Base-by-base conservation (phyloP, 2,329 filamentous ascomycete species). In the Phoma herbarum region DNA sequence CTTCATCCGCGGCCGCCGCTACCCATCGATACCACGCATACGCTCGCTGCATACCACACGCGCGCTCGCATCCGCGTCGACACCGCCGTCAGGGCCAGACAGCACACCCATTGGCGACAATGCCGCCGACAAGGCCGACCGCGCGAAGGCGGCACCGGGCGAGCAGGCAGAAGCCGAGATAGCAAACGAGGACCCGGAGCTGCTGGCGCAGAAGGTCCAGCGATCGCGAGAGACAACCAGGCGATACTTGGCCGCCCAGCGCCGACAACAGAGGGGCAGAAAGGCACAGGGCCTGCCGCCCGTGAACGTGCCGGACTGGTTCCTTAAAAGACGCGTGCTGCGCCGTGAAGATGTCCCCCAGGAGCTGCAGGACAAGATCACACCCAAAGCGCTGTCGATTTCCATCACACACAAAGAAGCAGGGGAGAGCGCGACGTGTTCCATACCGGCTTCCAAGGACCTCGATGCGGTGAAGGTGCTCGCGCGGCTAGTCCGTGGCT, bases 281-380 rank as follows among this genome's bases (percentile, higher is more conserved):
- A 74, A 75, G 47, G 60, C 69, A 0, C 66, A 73, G 31, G 75
- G 72, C 14, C 62, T 77, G 14, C 75, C 76, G 44, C 78, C 78
- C 20, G 72, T 80, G 4, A 78, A 82, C 48, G 76, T 90, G 14
- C 86, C 88, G 0, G 74, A 80, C 55, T 83, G 81, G 74, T 90
- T 90, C 61, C 74, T 86, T 52, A 75, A 82, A 37, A 73, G 78
- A 20, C 84, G 84, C 53, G 81, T 90, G 26, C 71, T 72, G 45
- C 67, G 81, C 10, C 67, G 73, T 28, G 73, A 80, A 29, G 74
- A 79, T 26, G 33, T 61, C 25, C 57, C 57, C 16, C 31, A 49
- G 28, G 61, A 62, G 23, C 35, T 53, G 22, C 59, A 51, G 4
- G 42, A 47, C 26, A 56, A 61, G 52, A 60, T 57, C n/a, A 48